These are phyloP conservation scores for Peterozyma xylosa DNA, from an alignment of 805 yeast genomes.

Conservation along the genomic window DNA sequence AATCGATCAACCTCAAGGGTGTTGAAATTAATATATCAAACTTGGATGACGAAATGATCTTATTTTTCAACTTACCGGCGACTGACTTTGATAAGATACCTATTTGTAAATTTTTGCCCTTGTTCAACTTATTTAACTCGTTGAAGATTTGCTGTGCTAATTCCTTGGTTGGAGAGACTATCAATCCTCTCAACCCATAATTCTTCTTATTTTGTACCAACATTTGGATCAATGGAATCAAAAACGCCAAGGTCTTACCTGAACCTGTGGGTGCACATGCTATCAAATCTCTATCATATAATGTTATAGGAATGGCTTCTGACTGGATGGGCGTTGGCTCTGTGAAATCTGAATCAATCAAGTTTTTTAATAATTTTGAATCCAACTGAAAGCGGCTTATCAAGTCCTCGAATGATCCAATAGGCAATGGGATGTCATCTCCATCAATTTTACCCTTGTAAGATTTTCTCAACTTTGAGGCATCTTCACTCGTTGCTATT, in stretches of 20 bases:
- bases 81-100: slow-evolving; percentile 67
- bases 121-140: slow-evolving; percentile 53
- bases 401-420: slow-evolving; percentile 83
- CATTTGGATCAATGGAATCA: slow-evolving; percentile 71
- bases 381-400: slow-evolving; percentile 61
- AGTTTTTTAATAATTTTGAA: slow-evolving; percentile 47
- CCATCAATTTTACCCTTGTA: slow-evolving; percentile 72
- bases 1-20: slow-evolving; percentile 81
- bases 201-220: slow-evolving; percentile 21
- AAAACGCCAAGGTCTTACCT: slow-evolving; percentile 90
- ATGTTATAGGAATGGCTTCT: slow-evolving; percentile 74
- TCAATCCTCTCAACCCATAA: slow-evolving; percentile 61
- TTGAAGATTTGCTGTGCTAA: slow-evolving; percentile 79
- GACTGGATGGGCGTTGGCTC: slow-evolving; percentile 93
- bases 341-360: slow-evolving; percentile 62
- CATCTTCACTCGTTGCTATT: slow-evolving; percentile 51
- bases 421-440: slow-evolving; percentile 81
- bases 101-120: slow-evolving; percentile 48
- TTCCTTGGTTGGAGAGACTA: slow-evolving; percentile 93
- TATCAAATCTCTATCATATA: slow-evolving; percentile 66
- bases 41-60: slow-evolving; percentile 49
- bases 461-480: slow-evolving; percentile 48
- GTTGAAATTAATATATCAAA: slow-evolving; percentile 82
- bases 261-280: slow-evolving; percentile 99
- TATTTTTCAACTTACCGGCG: slow-evolving; percentile 59